Conservation (phyloP, 176 grass and related monocot genomes). For the Musa beccarii region DNA sequence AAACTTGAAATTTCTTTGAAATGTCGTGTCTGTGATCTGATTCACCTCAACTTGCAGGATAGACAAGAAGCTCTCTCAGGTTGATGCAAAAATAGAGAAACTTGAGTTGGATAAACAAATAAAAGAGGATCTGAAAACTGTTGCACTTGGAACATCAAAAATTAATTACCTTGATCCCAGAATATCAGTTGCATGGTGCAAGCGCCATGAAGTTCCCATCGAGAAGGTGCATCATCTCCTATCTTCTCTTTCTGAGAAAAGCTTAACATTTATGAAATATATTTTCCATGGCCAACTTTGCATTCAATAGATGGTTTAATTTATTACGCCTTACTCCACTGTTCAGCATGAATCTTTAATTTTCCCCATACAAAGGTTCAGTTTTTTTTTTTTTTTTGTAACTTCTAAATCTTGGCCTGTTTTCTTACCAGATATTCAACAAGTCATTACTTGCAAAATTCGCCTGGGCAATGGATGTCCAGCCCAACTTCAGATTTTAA, state of each 20-base stretch:
- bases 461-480: conserved; percentile 77
- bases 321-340: too few relatives aligned
- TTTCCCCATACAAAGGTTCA: neutral
- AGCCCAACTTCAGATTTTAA: conserved; percentile 88
- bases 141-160: conserved; percentile 92
- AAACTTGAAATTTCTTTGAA: conserved; percentile 13
- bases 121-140: conserved; percentile 90
- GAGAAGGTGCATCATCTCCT: conserved; percentile 62
- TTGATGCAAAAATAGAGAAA: conserved; percentile 84
- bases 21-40: conserved; percentile 14
- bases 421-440: conserved; percentile 79
- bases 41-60: conserved; percentile 59
- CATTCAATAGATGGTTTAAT: neutral
- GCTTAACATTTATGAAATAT: too few relatives aligned
- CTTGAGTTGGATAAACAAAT: conserved; percentile 79
- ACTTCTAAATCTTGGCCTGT: neutral
- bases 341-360: neutral
- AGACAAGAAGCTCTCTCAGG: conserved; percentile 50
- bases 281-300: neutral
- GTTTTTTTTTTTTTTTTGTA: neutral
- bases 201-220: conserved; percentile 94
- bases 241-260: neutral
- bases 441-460: conserved; percentile 88
- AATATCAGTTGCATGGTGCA: conserved; percentile 97
- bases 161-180: conserved; percentile 98